phyloP scores from a whole-genome alignment of 129 eudicot species.

The Artemisia tridentata region DNA sequence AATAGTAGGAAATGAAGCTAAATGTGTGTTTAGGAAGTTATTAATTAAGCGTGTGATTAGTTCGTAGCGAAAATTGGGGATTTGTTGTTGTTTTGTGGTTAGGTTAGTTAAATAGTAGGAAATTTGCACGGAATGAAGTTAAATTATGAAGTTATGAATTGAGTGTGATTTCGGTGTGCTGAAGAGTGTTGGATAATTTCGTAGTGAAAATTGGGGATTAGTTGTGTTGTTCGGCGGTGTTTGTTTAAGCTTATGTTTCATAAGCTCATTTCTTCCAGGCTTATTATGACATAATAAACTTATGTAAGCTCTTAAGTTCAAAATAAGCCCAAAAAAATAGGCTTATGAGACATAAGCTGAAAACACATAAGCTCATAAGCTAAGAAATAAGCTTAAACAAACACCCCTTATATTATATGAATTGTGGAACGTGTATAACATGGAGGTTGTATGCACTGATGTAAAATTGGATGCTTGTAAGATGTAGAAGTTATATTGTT shows the following conservation, averaged over 20 bases:
- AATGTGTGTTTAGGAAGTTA: no score
- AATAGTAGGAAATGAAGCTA: no score
- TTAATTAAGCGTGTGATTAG: not conserved
- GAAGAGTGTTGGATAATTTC: constrained; percentile 3
- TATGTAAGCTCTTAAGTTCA: no score
- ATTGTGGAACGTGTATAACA: constrained; percentile 12
- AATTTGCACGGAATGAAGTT: not conserved
- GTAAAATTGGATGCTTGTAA: not conserved
- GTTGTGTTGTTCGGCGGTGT: not conserved
- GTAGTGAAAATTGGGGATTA: constrained; percentile 7
- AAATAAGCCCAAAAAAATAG: no score
- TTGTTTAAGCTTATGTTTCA: not conserved
- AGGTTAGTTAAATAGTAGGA: not conserved
- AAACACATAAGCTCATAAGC: no score
- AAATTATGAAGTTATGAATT: not conserved
- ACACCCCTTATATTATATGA: not conserved
- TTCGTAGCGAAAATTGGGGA: not conserved
- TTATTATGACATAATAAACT: no score
- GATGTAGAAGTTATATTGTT: not conserved
- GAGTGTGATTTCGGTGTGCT: constrained; percentile 24
- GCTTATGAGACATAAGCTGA: no score
- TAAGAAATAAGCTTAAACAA: no score
- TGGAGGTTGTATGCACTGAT: constrained; percentile 16
- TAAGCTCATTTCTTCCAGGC: not conserved
- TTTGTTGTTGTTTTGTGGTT: not conserved